Evolutionary conservation across 192 early-diverging fungal genomes (phyloP).

Genomic region (Oehlia diaphana): DNA sequence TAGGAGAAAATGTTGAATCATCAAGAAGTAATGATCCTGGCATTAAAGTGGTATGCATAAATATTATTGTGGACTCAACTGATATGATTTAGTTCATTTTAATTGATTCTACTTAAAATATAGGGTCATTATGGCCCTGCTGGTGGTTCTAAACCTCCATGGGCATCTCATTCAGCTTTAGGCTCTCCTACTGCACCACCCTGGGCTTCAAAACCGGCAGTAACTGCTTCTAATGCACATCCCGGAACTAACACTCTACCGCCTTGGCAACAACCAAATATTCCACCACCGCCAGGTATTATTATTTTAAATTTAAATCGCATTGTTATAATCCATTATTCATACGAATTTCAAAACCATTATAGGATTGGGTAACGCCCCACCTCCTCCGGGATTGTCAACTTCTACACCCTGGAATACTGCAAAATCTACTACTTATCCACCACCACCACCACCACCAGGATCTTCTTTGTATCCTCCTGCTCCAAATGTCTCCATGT

Average conservation of each 20-base stretch:
- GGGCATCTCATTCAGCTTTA: conserved; percentile 11
- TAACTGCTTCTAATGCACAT: not conserved
- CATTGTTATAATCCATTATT: too few relatives aligned
- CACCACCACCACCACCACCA: conserved; percentile 27
- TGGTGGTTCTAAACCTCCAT: conserved; percentile 19
- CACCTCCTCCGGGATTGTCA: conserved; percentile 24
- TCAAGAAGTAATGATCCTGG: conserved; percentile 5
- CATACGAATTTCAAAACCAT: too few relatives aligned
- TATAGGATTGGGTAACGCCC: conserved; percentile 5
- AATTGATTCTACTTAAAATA: not conserved
- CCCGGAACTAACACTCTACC: conserved; percentile 28
- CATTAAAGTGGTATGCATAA: not conserved
- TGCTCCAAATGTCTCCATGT: not conserved
- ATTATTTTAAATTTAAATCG: too few relatives aligned
- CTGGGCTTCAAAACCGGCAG: conserved; percentile 36
- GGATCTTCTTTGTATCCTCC: conserved; percentile 23
- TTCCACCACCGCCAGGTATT: conserved; percentile 30
- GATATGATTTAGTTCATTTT: too few relatives aligned
- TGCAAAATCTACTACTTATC: conserved; percentile 18
- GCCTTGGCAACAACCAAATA: conserved; percentile 39
- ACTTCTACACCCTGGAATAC: conserved; percentile 22
- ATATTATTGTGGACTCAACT: not conserved
- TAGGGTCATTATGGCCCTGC: conserved; percentile 34
- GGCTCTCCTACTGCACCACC: conserved; percentile 31
- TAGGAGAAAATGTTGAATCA: conserved; percentile 62